phyloP scores from a whole-genome alignment of 106 monocot genomes.

The Agapanthus africanus region DNA sequence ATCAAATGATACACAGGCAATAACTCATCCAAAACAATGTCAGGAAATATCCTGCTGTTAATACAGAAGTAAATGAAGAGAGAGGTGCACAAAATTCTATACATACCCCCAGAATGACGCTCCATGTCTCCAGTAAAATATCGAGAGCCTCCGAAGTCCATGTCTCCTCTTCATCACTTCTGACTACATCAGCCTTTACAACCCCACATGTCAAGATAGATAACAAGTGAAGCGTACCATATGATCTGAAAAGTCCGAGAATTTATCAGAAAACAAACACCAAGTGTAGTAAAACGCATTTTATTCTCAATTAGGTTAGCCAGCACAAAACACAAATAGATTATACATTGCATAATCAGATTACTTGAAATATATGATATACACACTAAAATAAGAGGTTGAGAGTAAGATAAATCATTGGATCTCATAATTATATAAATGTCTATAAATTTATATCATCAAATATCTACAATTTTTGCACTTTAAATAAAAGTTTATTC shows the following conservation, averaged over 20 bases:
- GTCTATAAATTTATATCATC: too few species aligned
- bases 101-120: conserved; percentile 72
- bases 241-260: conserved; percentile 43
- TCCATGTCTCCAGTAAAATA: conserved; percentile 90
- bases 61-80: neutral
- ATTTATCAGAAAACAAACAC: too few species aligned
- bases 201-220: conserved; percentile 75
- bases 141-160: conserved; percentile 70
- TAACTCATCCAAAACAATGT: neutral
- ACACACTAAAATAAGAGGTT: too few species aligned
- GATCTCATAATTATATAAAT: too few species aligned
- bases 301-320: too few species aligned
- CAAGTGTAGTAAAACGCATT: too few species aligned
- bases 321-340: too few species aligned
- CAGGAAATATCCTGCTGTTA: neutral
- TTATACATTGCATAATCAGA: too few species aligned
- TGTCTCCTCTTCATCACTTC: conserved; percentile 55
- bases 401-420: too few species aligned
- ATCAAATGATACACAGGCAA: neutral
- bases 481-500: too few species aligned
- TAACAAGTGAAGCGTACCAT: conserved; percentile 68
- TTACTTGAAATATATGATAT: too few species aligned
- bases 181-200: conserved; percentile 45
- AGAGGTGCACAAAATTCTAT: neutral
- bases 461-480: too few species aligned